Conservation (phyloP, 768 basidiomycete genomes). For the Amanita fuliginea region DNA sequence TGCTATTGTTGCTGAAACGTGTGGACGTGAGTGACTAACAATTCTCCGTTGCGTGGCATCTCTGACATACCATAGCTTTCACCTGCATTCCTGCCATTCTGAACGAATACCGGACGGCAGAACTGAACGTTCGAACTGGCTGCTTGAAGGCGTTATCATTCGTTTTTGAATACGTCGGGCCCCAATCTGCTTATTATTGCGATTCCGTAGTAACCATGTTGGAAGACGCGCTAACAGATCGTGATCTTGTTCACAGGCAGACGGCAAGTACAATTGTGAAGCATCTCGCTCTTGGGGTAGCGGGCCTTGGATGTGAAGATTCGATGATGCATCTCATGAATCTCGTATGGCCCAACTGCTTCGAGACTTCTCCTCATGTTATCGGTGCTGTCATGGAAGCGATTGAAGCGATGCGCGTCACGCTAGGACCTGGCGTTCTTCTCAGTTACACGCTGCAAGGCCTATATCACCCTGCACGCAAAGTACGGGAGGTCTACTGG, state of each 20-base stretch:
- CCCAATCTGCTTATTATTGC: conserved; percentile 91
- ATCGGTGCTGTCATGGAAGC: conserved; percentile 99
- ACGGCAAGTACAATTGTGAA: conserved; percentile 98
- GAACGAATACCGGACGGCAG: conserved; percentile 97
- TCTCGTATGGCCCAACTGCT: conserved; percentile 98
- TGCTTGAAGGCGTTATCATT: conserved; percentile 98
- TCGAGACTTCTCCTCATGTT: conserved; percentile 96
- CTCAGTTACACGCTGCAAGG: conserved; percentile 91
- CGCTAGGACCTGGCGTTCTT: conserved; percentile 86
- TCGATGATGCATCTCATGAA: conserved; percentile 98
- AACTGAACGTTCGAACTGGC: conserved; percentile 96
- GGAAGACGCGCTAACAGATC: conserved; percentile 95
- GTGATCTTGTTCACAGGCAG: conserved; percentile 96
- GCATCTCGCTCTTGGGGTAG: conserved; percentile 92
- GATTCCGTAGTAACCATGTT: conserved; percentile 97
- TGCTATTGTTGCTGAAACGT: conserved; percentile 90
- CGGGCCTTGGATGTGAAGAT: conserved; percentile 95
- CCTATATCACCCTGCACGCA: conserved; percentile 92
- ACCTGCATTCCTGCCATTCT: conserved; percentile 98
- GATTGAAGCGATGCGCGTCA: conserved; percentile 94
- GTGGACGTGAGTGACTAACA: conserved; percentile 46
- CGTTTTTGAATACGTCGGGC: conserved; percentile 98
- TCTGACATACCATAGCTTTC: conserved; percentile 46
- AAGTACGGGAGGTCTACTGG: conserved; percentile 98
- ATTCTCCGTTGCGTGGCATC: not conserved